Base-by-base conservation (phyloP, 257 asterid species). In the Fraxinus pennsylvanica region DNA sequence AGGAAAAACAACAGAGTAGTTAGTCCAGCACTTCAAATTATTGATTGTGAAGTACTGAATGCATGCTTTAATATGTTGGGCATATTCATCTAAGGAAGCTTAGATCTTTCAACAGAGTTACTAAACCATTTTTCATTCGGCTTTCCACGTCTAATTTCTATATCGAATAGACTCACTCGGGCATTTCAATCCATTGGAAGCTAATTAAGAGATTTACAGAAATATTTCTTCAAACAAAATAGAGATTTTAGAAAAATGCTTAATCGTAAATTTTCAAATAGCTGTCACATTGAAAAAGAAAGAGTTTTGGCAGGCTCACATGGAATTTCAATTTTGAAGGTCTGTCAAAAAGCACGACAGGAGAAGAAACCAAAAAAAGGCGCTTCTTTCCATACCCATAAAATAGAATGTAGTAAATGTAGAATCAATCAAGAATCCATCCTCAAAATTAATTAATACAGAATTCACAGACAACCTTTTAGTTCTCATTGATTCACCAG, bases 51-150 rank as follows among this genome's bases (percentile, higher is more conserved):
- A 10, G 52, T 10, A 38, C 7, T 38, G 43, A 38, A 38, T 38
- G 43, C 10, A 7, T 38, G 10, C 43, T 38, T 38, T 8, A 36
- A 36, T 36, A 36, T 6, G 41, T 36, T 36, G 41, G 9, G 6
- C 41, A 36, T 36, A 36, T 36, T 36, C 41, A 36, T 38, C 43
- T 6, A 38, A 41, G 47, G 15, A 41, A 41, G 50, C 50, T 41
- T 41, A 74, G 70, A 54, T 43, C 72, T 41, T 67, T 21, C 3
- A 54, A 21, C 74, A 12, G 72, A 65, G 72, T 67, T 67, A 13
- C 50, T 15, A 50, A 76, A 29, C 3, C 41, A 9, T 6, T 10
- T 5, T 35, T 33, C 6, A 67, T 73, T 29, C 68, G 38, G 59
- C 17, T 3, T 50, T 50, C 13, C 29, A 72, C 50, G 52, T 72